A percentile compares a stretch with the other conserved stretches of the same genome.
Evolutionary conservation across 257 asterid genomes (phyloP).

Genomic region (Solanum pennellii): DNA sequence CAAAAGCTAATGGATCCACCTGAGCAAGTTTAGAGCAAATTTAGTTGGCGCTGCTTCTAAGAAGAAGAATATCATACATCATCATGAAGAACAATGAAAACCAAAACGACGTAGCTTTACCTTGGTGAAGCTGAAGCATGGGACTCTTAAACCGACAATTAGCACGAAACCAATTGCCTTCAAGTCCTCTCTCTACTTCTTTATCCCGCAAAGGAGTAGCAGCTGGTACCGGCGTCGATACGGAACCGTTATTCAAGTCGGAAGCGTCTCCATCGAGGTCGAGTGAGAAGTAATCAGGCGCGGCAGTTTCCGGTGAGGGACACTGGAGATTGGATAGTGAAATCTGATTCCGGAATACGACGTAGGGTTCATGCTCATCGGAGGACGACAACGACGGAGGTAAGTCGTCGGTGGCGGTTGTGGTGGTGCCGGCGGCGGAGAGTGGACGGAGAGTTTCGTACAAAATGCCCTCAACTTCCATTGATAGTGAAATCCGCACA

Average conservation of each 20-base stretch:
- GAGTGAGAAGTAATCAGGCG: constrained; percentile 77
- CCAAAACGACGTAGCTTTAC: constrained; percentile 11
- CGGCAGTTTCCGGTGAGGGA: constrained; percentile 41
- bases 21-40: neutral
- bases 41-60: neutral
- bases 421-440: neutral
- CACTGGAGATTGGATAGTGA: constrained; percentile 22
- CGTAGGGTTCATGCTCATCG: constrained; percentile 33
- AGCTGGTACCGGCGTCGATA: constrained; percentile 3
- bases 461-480: constrained; percentile 35
- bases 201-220: constrained; percentile 14
- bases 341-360: constrained; percentile 57
- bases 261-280: constrained; percentile 33
- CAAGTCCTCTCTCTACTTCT: constrained; percentile 36
- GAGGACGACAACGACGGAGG: constrained; percentile 18
- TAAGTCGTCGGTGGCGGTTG: neutral
- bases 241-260: neutral
- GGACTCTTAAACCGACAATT: constrained; percentile 68
- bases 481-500: constrained; percentile 4
- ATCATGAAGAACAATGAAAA: neutral
- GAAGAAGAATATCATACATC: neutral
- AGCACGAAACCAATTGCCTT: constrained; percentile 86
- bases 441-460: constrained; percentile 73
- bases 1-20: neutral
- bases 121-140: constrained; percentile 90